Evolutionary conservation across 257 asterid genomes (phyloP).

Genomic region (Solanum tacnaense): DNA sequence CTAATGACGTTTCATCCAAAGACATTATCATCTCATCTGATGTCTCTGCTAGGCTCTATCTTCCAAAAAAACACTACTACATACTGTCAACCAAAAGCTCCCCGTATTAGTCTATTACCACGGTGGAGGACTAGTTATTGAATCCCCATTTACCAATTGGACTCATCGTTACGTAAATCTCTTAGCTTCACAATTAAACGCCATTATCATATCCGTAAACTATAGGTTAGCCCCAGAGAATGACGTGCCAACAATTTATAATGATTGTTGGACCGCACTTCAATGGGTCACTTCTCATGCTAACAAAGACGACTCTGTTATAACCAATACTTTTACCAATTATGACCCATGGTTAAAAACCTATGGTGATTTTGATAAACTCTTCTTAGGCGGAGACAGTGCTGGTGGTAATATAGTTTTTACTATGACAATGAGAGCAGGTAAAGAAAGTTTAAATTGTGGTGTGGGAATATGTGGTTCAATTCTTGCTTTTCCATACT

Average conservation of each 20-base stretch:
- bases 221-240: not conserved
- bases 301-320: not conserved
- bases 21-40: not conserved
- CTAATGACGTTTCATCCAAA: not conserved
- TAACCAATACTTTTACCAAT: not conserved
- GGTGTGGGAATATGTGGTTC: not conserved
- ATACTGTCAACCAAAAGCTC: not conserved
- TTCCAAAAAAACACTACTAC: not conserved
- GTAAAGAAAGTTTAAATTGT: not conserved
- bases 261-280: not conserved
- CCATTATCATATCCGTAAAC: not conserved
- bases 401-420: not conserved
- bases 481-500: not conserved
- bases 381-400: not conserved
- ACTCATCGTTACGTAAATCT: not conserved
- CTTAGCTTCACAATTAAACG: not conserved
- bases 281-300: not conserved
- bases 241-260: not conserved
- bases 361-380: not conserved
- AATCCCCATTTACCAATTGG: not conserved
- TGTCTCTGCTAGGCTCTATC: not conserved
- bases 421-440: not conserved
- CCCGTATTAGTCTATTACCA: not conserved
- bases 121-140: not conserved
- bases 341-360: not conserved